Conservation (phyloP, 2,329 filamentous ascomycete species). For the Colletotrichum gloeosporioides region DNA sequence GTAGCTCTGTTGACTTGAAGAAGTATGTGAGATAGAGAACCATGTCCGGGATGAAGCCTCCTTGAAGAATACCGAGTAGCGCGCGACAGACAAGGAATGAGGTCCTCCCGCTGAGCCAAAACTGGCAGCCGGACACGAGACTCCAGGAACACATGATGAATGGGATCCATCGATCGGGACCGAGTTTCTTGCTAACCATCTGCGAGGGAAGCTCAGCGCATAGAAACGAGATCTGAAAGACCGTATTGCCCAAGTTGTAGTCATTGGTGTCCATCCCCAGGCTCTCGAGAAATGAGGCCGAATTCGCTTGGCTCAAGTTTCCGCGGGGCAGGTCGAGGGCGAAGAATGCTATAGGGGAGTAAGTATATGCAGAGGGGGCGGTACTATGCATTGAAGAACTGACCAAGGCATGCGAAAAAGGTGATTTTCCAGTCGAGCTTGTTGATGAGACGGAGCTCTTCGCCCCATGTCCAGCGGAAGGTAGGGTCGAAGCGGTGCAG, state of each 20-base stretch:
- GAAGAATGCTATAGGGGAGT: constrained; percentile 22
- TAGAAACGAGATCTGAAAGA: constrained; percentile 60
- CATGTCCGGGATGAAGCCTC: constrained; percentile 46
- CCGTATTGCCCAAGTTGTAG: constrained; percentile 60
- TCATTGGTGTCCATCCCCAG: constrained; percentile 40
- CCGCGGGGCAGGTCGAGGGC: constrained; percentile 29
- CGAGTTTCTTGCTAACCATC: constrained; percentile 59
- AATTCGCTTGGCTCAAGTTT: constrained; percentile 29
- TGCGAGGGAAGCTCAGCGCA: constrained; percentile 66
- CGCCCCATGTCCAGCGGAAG: constrained; percentile 37
- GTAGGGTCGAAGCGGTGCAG: constrained; percentile 36
- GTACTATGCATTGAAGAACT: background rate
- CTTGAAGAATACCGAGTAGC: constrained; percentile 47
- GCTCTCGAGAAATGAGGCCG: constrained; percentile 43
- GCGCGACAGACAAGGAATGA: constrained; percentile 44
- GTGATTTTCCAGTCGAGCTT: constrained; percentile 32
- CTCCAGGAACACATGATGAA: constrained; percentile 27
- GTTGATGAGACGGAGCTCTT: constrained; percentile 32
- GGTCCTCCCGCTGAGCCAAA: constrained; percentile 39
- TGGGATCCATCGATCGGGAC: constrained; percentile 35
- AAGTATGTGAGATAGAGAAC: constrained; percentile 32
- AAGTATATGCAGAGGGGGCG: accelerated
- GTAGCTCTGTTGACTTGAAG: constrained; percentile 30
- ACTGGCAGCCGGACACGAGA: constrained; percentile 20
- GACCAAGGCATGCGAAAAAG: constrained; percentile 21